Evolutionary conservation across 2,329 filamentous ascomycete genomes (phyloP).

Genomic region (Seiridium unicorne): DNA sequence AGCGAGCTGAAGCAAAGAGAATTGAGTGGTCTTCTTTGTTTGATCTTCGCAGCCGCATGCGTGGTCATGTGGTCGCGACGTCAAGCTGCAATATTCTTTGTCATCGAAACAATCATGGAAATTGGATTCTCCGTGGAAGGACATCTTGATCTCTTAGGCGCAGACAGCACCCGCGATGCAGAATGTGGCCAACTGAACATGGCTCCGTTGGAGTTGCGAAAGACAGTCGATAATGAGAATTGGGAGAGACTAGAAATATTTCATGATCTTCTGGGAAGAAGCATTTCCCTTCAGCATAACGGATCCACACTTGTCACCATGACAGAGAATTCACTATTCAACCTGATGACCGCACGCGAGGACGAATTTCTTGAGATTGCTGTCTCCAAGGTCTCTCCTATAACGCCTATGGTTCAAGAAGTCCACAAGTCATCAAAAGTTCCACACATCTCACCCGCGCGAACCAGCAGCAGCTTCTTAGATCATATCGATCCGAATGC

Average conservation of each 20-base stretch:
- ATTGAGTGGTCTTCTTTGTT: background rate
- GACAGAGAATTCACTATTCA: constrained; percentile 9
- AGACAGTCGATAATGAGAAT: constrained; percentile 5
- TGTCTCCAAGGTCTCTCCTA: constrained; percentile 2
- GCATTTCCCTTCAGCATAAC: constrained; percentile 6
- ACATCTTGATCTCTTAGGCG: background rate
- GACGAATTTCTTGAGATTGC: constrained; percentile 8
- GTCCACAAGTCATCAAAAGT: background rate
- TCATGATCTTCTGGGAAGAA: background rate
- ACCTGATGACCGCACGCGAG: background rate
- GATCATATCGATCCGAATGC: background rate
- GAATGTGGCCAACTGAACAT: background rate
- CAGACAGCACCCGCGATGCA: background rate
- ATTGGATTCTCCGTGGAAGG: background rate
- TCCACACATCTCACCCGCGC: background rate
- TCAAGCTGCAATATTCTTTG: background rate
- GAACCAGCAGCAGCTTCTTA: background rate
- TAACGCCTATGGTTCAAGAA: background rate
- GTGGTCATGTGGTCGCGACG: background rate
- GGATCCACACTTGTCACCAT: constrained; percentile 5
- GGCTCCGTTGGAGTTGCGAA: background rate
- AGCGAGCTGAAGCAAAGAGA: no score
- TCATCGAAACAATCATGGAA: background rate
- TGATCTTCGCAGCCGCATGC: background rate
- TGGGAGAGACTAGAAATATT: constrained; percentile 7